Percentiles rank a stretch among this genome's conserved stretches.
Evolutionary conservation across 164 flowering plant genomes (phyloP).

Genomic region (Sextonia rubra): DNA sequence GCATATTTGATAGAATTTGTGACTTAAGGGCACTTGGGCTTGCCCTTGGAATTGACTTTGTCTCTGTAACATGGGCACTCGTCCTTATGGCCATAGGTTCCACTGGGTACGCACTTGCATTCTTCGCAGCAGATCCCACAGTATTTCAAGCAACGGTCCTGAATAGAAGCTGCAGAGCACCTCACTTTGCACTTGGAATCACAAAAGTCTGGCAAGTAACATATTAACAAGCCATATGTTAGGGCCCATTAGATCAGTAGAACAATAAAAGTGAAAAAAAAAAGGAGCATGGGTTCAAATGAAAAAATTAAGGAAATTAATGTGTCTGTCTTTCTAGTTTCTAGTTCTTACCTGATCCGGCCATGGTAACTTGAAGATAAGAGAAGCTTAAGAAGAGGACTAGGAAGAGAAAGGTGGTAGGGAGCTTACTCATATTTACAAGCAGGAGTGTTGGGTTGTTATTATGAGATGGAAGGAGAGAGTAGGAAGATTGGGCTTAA

Average conservation of each 20-base stretch:
- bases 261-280: too few species aligned
- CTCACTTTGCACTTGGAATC: constrained; percentile 48
- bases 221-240: too few species aligned
- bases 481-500: neutral
- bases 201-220: constrained; percentile 36
- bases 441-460: neutral
- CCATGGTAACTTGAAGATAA: constrained; percentile 28
- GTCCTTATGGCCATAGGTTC: constrained; percentile 73
- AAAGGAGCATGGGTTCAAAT: neutral
- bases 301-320: neutral
- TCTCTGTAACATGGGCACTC: constrained; percentile 84
- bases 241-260: neutral
- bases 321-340: neutral
- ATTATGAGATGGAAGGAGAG: neutral
- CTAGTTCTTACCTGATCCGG: constrained; percentile 30
- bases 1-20: neutral
- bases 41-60: constrained; percentile 56
- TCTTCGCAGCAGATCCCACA: constrained; percentile 73
- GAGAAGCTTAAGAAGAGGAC: constrained; percentile 40
- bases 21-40: constrained; percentile 67
- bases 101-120: constrained; percentile 82
- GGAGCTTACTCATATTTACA: constrained; percentile 22
- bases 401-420: constrained; percentile 21
- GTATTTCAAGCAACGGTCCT: constrained; percentile 74
- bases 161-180: constrained; percentile 54